Evolutionary conservation across 2,329 filamentous ascomycete species (phyloP), one percentile per base, ranked within the genome.

Genomic region (Fusarium irregulare): DNA sequence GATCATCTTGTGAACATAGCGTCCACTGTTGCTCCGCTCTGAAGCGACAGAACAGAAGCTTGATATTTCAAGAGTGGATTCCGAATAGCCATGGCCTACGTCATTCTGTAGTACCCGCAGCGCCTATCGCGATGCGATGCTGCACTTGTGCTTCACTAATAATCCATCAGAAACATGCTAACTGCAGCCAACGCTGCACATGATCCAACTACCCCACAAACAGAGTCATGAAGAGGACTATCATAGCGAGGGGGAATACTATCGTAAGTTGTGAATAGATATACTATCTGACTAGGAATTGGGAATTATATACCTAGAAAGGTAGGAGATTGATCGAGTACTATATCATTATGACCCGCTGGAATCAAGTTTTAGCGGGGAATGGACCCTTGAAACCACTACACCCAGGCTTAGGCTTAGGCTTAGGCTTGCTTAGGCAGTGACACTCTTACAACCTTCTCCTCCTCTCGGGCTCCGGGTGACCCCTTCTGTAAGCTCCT

Each of bases 81-180:
- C 28, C 21, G n/a, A 18, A 50, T 50, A 50, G 57, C 56, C 60
- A 27, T 46, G 69, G 56, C 63, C 66, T 75, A 75, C 73, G 73
- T 75, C 73, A 75, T 74, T 62, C 25, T 48, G 68, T 73, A 74
- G 66, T 63, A 53, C 61, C 45, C 57, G 49, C 65, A 59, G 50
- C 68, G 65, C 64, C 60, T 61, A 71, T 71, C 64, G 56, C 60
- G 60, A 66, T 66, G 14, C 56, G 63, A 66, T 54, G 56, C 60
- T 69, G 60, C 60, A 70, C 23, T 56, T 40, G 53, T 56, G 55
- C 61, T 64, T 68, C 61, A 66, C 27, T 55, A 46, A 57, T 32
- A 40, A 60, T 44, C 57, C 45, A 47, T 56, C 42, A 25, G 34
- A 50, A 41, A 50, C 25, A 55, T 27, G 50, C 57, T 34, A 60